Evolutionary conservation across 805 yeast genomes (phyloP), one percentile per base, ranked within the genome.

Genomic region (Brettanomyces sp.): DNA sequence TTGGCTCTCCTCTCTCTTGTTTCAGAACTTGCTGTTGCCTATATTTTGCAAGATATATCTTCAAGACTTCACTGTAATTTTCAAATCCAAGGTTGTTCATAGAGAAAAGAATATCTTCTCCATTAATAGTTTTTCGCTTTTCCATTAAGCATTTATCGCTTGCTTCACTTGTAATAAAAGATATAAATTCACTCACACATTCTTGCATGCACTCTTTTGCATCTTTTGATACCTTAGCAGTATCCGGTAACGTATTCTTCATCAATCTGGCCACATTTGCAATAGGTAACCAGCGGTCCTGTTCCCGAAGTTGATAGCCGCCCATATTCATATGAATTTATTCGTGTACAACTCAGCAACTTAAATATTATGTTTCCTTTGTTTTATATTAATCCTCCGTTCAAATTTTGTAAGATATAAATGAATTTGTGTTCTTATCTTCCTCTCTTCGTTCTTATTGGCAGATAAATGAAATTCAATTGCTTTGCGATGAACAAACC

Each of bases 161-260:
- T 18, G 76, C 76, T 61, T 80, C 85, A 33, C 81, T 74, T 3
- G 86, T 81, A 45, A 80, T 75, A 60, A 80, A 80, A 8, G 83
- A 76, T 33, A 80, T 82, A 59, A 79, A 80, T 60, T 80, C 85
- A 42, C 76, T 67, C 4, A 79, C 86, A 42, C 59, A 80, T 56
- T 81, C 86, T 60, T 81, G 87, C 65, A 81, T 79, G 52, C 86
- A 78, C 54, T 82, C 90, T 56, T 83, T 82, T 39, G 90, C 85
- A 55, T 84, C 93, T 56, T 83, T 84, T 22, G 88, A 80, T 1
- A 84, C 79, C 56, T 84, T 84, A 9, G 90, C 91, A 35, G 81
- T 79, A 11, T 72, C 65, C 3, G 93, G 91, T 30, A 84, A 65
- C 2, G 91, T 82, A 46, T 66, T 70, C 56, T 85, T 85, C 91